Percentiles rank a stretch among this genome's conserved stretches.
These are phyloP conservation scores for Haematococcus sp. DNA, from an alignment of 139 green algal species.

Conservation along the genomic window DNA sequence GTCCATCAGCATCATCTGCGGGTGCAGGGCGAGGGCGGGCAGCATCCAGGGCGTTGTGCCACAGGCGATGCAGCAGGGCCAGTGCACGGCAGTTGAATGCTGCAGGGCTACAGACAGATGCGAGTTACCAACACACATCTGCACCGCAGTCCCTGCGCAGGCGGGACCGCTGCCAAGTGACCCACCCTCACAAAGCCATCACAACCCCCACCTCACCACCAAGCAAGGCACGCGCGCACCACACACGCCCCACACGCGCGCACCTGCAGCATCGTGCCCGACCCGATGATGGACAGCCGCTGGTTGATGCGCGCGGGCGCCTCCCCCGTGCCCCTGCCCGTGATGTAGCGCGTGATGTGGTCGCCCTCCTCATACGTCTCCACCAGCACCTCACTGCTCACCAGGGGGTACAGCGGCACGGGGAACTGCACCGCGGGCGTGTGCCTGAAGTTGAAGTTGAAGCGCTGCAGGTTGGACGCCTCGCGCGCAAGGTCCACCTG, in stretches of 20 bases:
- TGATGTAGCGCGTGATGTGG: conserved; percentile 60
- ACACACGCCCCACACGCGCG: too few relatives aligned
- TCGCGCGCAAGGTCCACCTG: conserved; percentile 93
- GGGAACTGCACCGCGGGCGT: conserved; percentile 79
- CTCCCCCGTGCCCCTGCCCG: conserved; percentile 16
- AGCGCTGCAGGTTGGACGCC: conserved; percentile 83
- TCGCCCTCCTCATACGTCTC: conserved; percentile 92
- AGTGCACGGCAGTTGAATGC: too few relatives aligned
- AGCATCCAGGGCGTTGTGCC: too few relatives aligned
- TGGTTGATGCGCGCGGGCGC: conserved; percentile 54
- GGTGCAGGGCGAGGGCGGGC: too few relatives aligned
- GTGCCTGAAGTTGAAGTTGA: conserved; percentile 94
- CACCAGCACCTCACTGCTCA: conserved; percentile 80
- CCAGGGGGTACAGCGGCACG: conserved; percentile 90
- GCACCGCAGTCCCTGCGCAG: too few relatives aligned
- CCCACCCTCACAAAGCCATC: too few relatives aligned
- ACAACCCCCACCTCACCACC: too few relatives aligned
- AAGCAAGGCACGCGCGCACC: too few relatives aligned
- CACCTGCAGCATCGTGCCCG: conserved; percentile 85
- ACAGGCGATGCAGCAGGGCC: too few relatives aligned
- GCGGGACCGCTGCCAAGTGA: too few relatives aligned
- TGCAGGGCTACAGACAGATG: too few relatives aligned
- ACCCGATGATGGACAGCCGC: conserved; percentile 71
- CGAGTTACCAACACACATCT: too few relatives aligned
- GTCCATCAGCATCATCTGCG: conserved; percentile 92